A percentile compares a stretch with the other conserved stretches of the same genome.
Evolutionary conservation across 768 basidiomycete species (phyloP).

Genomic region (Suillus variegatus): DNA sequence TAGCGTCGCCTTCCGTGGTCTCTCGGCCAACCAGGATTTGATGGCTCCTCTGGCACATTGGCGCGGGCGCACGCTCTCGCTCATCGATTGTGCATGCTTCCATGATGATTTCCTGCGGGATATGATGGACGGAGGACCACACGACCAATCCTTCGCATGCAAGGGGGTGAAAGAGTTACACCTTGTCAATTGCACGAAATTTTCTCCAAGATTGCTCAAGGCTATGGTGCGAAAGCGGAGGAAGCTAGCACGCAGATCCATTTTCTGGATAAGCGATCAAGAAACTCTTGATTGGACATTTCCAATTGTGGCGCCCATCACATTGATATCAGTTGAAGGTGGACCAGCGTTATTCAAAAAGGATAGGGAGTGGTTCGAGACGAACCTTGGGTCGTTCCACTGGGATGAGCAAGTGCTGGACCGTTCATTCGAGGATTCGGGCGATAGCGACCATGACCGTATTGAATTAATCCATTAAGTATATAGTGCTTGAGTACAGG

Average conservation of each 20-base stretch:
- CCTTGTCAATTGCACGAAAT: background rate
- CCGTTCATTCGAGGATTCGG: background rate
- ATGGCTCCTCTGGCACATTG: conserved; percentile 5
- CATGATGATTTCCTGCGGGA: conserved; percentile 7
- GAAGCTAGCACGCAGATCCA: background rate
- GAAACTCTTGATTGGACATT: background rate
- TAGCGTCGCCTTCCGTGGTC: background rate
- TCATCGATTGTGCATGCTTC: conserved; percentile 3
- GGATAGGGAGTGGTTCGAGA: conserved; percentile 8
- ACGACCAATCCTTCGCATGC: conserved; percentile 3
- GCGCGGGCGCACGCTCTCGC: conserved; percentile 2
- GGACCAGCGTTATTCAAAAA: background rate
- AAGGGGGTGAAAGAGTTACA: conserved; percentile 1
- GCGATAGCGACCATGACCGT: background rate
- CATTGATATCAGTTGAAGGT: conserved; percentile 5
- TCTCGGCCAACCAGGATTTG: background rate
- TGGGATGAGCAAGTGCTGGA: conserved; percentile 4
- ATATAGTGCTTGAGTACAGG: background rate
- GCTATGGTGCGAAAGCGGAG: background rate
- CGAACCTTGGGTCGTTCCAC: conserved; percentile 4
- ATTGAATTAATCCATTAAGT: background rate
- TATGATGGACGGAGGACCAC: conserved; percentile 1
- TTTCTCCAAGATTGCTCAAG: background rate
- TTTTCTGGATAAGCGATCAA: background rate
- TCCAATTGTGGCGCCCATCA: conserved; percentile 7